Evolutionary conservation across 257 asterid genomes (phyloP).

Genomic region (Schizonepeta tenuifolia): DNA sequence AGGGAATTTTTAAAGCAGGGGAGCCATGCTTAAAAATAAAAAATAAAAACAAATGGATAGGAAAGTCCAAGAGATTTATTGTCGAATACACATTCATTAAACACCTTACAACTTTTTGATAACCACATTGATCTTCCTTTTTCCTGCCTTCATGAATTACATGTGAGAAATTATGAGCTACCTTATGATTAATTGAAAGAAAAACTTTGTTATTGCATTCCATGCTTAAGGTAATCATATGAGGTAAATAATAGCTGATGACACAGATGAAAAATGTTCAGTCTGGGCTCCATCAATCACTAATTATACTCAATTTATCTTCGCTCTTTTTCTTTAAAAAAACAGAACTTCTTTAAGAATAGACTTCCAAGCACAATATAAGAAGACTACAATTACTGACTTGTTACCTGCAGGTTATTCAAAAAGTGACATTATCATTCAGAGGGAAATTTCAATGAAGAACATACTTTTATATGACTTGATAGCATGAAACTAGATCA

Average conservation of each 20-base stretch:
- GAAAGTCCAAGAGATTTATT: not conserved
- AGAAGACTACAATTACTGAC: not conserved
- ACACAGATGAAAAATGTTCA: not conserved
- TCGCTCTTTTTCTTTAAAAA: not conserved
- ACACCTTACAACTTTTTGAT: constrained; percentile 16
- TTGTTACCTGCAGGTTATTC: not conserved
- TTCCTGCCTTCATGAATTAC: not conserved
- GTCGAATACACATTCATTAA: constrained; percentile 5
- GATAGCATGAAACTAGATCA: constrained; percentile 13
- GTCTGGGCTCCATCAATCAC: constrained; percentile 17
- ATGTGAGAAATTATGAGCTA: constrained; percentile 1
- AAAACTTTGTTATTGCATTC: not conserved
- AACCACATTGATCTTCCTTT: constrained; percentile 14
- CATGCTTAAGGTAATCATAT: constrained; percentile 3
- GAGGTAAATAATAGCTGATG: constrained; percentile 4
- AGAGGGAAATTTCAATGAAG: not conserved
- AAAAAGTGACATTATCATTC: constrained; percentile 9
- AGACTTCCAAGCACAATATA: not conserved
- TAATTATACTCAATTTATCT: not conserved
- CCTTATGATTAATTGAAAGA: constrained; percentile 18
- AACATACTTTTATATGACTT: not conserved
- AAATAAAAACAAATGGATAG: constrained; percentile 12
- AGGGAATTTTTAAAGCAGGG: not conserved
- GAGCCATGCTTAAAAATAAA: not conserved
- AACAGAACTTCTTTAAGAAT: not conserved